phyloP scores from a whole-genome alignment of 2,329 filamentous ascomycete genomes.

The Beauveria scarabaeidicola region DNA sequence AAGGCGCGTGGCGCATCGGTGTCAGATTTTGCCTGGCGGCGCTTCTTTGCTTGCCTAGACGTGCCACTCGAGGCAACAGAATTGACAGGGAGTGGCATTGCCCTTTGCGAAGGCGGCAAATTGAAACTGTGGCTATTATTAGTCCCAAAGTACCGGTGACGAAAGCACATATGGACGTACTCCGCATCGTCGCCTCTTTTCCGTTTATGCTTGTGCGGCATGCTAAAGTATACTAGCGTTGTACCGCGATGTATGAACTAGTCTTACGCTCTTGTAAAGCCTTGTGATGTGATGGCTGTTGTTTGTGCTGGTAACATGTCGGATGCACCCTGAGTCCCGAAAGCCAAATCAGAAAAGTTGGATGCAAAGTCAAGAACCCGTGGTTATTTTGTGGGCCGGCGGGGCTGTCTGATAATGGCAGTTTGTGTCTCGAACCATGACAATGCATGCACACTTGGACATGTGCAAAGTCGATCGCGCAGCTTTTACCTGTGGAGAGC shows the following conservation, averaged over 20 bases:
- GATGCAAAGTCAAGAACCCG: background rate
- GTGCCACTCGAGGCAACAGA: conserved; percentile 35
- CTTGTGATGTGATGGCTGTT: background rate
- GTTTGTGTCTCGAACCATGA: background rate
- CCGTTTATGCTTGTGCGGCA: conserved; percentile 85
- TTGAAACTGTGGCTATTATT: conserved; percentile 33
- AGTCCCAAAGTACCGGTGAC: background rate
- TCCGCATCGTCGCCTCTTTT: conserved; percentile 45
- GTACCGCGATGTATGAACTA: background rate
- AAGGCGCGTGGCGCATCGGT: conserved; percentile 89
- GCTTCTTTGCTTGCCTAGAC: conserved; percentile 29
- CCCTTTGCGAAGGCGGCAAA: conserved; percentile 40
- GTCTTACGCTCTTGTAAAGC: background rate
- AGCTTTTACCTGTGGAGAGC: background rate
- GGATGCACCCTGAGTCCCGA: background rate
- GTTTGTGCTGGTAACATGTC: background rate
- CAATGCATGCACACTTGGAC: background rate
- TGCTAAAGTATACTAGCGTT: conserved; percentile 24
- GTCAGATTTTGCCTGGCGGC: conserved; percentile 38
- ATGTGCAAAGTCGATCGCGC: background rate
- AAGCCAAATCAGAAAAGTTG: background rate
- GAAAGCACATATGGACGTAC: conserved; percentile 29
- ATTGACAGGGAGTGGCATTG: conserved; percentile 41
- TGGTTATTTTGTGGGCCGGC: background rate
- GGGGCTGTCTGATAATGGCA: background rate